Evolutionary conservation across 2,329 filamentous ascomycete species (phyloP).

Genomic region (Trichoderma arundinaceum): DNA sequence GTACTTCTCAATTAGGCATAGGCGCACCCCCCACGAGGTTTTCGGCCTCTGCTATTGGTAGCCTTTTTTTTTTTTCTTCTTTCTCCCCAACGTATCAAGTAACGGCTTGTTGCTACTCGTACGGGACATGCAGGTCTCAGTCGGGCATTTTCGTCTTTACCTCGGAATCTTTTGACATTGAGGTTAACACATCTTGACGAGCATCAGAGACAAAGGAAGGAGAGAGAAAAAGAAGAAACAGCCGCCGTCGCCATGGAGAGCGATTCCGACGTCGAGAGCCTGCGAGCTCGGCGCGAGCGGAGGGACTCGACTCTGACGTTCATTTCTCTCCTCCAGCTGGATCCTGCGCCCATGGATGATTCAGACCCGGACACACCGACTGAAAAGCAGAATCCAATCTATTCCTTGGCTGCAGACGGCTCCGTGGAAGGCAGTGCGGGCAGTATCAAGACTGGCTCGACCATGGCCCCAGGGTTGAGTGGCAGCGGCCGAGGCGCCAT

Average conservation of each 20-base stretch:
- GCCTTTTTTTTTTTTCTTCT: slow-evolving; percentile 10
- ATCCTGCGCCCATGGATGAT: slow-evolving; percentile 78
- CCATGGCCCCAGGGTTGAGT: slow-evolving; percentile 63
- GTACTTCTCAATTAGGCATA: slow-evolving; percentile 20
- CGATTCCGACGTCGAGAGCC: slow-evolving; percentile 27
- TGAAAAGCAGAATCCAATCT: slow-evolving; percentile 25
- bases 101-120: slow-evolving; percentile 5
- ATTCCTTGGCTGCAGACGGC: slow-evolving; percentile 39
- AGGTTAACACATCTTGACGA: neutral
- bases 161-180: neutral
- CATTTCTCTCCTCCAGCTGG: slow-evolving; percentile 74
- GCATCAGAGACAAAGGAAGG: neutral
- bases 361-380: slow-evolving; percentile 48
- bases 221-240: neutral
- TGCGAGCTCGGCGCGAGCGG: slow-evolving; percentile 35
- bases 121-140: slow-evolving; percentile 20
- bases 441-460: slow-evolving; percentile 50
- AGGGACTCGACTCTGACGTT: slow-evolving; percentile 60
- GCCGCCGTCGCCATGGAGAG: slow-evolving; percentile 20
- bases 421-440: slow-evolving; percentile 41
- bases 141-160: slow-evolving; percentile 15
- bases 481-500: slow-evolving; percentile 66
- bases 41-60: slow-evolving; percentile 6
- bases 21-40: slow-evolving; percentile 6
- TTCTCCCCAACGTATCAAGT: slow-evolving; percentile 9